Conservation (phyloP, 176 grass and related monocot genomes). For the Cenchrus americanus region DNA sequence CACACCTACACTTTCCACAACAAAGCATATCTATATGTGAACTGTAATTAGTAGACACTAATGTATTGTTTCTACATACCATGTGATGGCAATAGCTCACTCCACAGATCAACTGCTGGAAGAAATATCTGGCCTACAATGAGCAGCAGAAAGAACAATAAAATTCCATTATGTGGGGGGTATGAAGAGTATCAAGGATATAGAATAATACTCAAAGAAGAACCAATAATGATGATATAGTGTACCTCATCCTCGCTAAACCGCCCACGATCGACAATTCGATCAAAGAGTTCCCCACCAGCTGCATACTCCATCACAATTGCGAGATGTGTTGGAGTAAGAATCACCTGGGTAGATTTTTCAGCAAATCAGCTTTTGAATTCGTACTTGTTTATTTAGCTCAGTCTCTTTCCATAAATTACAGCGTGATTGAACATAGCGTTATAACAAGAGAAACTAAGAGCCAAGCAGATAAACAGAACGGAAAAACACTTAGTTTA, state of each 20-base stretch:
- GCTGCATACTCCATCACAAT: conserved; percentile 85
- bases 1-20: conserved; percentile 36
- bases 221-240: neutral
- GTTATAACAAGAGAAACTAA: neutral
- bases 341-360: conserved; percentile 55
- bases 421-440: neutral
- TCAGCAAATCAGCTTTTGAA: conserved; percentile 32
- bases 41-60: conserved; percentile 16
- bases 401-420: neutral
- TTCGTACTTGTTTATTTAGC: neutral
- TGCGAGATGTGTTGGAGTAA: conserved; percentile 70
- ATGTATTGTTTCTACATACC: conserved; percentile 50
- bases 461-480: neutral
- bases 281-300: conserved; percentile 75
- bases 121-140: conserved; percentile 80
- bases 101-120: conserved; percentile 79
- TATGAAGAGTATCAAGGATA: neutral
- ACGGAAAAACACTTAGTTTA: neutral
- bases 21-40: conserved; percentile 38
- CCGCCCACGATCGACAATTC: conserved; percentile 55
- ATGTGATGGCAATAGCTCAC: conserved; percentile 82
- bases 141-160: conserved; percentile 10
- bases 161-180: neutral
- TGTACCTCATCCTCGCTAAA: conserved; percentile 81
- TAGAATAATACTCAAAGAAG: neutral